Conservation (phyloP, 192 early-diverging fungal genomes). For the Glomus cerebriforme region DNA sequence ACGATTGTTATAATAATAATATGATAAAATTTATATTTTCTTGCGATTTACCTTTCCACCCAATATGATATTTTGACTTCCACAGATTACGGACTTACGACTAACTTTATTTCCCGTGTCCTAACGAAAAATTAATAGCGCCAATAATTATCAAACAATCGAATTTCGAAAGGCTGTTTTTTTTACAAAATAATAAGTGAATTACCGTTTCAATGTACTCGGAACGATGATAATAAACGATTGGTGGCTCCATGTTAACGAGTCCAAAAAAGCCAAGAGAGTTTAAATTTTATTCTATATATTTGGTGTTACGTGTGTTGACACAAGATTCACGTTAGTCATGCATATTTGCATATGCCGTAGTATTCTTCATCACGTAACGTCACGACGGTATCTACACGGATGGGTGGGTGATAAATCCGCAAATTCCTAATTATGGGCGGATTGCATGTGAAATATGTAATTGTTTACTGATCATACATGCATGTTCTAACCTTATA, state of each 20-base stretch:
- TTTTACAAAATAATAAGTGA: not conserved
- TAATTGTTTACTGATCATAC: no score
- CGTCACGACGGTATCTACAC: no score
- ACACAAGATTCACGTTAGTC: no score
- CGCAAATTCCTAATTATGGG: no score
- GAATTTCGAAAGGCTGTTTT: no score
- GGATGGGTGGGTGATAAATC: no score
- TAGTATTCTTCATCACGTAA: no score
- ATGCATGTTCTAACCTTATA: no score
- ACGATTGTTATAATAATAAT: not conserved
- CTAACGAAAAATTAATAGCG: slow-evolving; percentile 36
- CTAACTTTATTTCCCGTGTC: slow-evolving; percentile 97
- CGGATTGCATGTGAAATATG: no score
- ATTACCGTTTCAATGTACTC: slow-evolving; percentile 96
- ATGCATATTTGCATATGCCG: not conserved
- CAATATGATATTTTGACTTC: slow-evolving; percentile 94
- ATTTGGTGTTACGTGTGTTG: no score
- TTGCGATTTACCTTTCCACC: slow-evolving; percentile 80
- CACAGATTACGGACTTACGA: slow-evolving; percentile 90
- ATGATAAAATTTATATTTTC: not conserved
- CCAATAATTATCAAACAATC: not conserved
- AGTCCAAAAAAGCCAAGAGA: no score
- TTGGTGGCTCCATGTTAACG: slow-evolving; percentile 66
- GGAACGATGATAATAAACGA: slow-evolving; percentile 71
- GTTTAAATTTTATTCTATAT: no score